Conservation (phyloP, 225 moss, liverwort and hornwort genomes). For the Pseudisothecium myosuroides region DNA sequence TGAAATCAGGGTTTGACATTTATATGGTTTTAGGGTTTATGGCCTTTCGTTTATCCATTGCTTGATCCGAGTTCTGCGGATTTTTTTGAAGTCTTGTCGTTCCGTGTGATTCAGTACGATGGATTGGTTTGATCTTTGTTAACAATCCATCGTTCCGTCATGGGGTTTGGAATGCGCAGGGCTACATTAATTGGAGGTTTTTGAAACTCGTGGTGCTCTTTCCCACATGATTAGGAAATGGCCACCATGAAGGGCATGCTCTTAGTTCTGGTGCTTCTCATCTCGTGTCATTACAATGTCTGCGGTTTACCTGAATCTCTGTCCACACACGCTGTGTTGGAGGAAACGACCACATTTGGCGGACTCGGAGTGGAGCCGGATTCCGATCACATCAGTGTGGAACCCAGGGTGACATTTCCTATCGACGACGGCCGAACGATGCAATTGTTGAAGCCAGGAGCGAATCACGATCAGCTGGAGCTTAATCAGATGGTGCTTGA, state of each 20-base stretch:
- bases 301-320: constrained; percentile 1
- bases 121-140: not conserved
- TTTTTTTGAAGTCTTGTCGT: not conserved
- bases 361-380: constrained; percentile 17
- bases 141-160: not conserved
- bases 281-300: not conserved
- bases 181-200: not conserved
- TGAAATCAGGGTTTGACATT: not conserved
- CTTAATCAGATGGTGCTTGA: constrained; percentile 73
- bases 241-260: constrained; percentile 14
- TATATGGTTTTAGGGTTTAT: not conserved
- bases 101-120: not conserved
- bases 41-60: not conserved
- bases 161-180: not conserved
- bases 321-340: not conserved
- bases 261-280: constrained; percentile 8
- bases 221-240: constrained; percentile 19
- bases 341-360: constrained; percentile 1
- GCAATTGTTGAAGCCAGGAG: constrained; percentile 76
- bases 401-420: constrained; percentile 34
- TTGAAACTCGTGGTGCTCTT: not conserved
- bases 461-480: constrained; percentile 77
- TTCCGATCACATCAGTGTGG: constrained; percentile 10
- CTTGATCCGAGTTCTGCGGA: not conserved
- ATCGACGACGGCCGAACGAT: constrained; percentile 39